Evolutionary conservation across 176 grass and related monocot genomes (phyloP), one percentile per base, ranked within the genome.

Genomic region (Panicum miliaceum): DNA sequence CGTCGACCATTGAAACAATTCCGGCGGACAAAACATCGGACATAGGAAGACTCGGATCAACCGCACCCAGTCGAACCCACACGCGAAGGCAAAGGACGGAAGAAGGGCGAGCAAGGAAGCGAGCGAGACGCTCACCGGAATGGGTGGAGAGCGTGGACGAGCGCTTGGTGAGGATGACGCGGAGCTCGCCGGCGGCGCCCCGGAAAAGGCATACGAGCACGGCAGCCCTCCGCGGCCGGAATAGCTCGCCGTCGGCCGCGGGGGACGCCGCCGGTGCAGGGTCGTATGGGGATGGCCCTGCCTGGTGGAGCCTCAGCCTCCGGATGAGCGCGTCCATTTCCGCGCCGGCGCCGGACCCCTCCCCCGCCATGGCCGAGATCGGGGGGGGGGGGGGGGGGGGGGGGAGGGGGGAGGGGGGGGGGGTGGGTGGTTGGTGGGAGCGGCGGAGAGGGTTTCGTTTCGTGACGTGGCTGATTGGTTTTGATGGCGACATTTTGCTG

Each of bases 151-250:
- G 92, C 6, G 85, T 67, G 63, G 86, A 89, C 12, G 92, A 86
- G 38, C 92, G 92, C 68, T 91, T 89, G 69, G 92, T 94, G 81
- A 94, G 92, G 77, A 94, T 56, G 60, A 91, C 92, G 5, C 92
- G 92, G 51, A 94, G 92, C 77, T 91, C 89, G 53, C 92, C 87
- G 43, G 13, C 57, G 6, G 66, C 38, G 18, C 81, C 89, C 37
- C 61, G 72, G 78, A 94, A 89, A 66, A 94, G 87, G 84, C 92
- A 94, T 69, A 91, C 61, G 14, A 94, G 71, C 48, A 94, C 89
- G 62, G 89, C 89, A 3, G 89, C 92, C 69, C 89, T 85, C 68
- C 85, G 82, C 7, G 84, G 89, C 61, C 68, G 81, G 64, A 89
- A 94, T 61, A 80, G 26, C 53, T 84, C 78, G 29, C 20, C 71